These are phyloP conservation scores for Macaranga tanarius DNA, from an alignment of 441 rosid species.

Conservation along the genomic window DNA sequence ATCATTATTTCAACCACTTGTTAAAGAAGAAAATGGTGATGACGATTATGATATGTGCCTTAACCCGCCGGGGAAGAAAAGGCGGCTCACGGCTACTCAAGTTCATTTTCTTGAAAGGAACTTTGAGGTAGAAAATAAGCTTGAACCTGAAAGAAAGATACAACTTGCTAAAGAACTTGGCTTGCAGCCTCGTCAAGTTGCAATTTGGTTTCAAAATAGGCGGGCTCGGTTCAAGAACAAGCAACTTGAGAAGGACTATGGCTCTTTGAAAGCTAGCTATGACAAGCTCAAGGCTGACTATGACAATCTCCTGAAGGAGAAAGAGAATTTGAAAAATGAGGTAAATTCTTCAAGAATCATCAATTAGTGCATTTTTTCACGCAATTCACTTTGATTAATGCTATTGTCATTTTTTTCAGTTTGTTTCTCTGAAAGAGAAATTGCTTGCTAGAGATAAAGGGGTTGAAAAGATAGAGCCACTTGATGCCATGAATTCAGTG, in stretches of 20 bases:
- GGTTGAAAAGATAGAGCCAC: conserved; percentile 17
- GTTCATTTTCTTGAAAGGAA: conserved; percentile 57
- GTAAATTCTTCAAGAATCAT: conserved; percentile 25
- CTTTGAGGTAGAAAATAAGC: conserved; percentile 61
- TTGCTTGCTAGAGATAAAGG: conserved; percentile 29
- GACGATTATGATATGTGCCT: conserved; percentile 32
- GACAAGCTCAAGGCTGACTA: conserved; percentile 56
- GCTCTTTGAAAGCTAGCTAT: conserved; percentile 44
- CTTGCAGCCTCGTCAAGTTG: conserved; percentile 66
- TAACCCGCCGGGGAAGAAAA: conserved; percentile 42
- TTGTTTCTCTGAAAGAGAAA: conserved; percentile 34
- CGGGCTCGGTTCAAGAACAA: conserved; percentile 65
- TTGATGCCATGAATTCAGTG: conserved; percentile 19
- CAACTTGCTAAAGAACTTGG: conserved; percentile 60
- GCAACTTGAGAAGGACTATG: conserved; percentile 56
- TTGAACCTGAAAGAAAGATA: conserved; percentile 61
- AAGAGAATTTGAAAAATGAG: conserved; percentile 45
- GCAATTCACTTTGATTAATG: neutral
- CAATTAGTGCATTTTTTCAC: neutral
- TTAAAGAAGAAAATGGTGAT: conserved; percentile 38
- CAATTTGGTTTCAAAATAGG: conserved; percentile 74
- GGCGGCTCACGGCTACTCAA: conserved; percentile 52
- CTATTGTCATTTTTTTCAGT: conserved; percentile 23
- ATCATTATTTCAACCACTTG: conserved; percentile 24
- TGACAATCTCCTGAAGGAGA: conserved; percentile 47